These are phyloP conservation scores for Cyclospora cayetanensis DNA, from an alignment of 169 alveolate genomes.

Conservation along the genomic window DNA sequence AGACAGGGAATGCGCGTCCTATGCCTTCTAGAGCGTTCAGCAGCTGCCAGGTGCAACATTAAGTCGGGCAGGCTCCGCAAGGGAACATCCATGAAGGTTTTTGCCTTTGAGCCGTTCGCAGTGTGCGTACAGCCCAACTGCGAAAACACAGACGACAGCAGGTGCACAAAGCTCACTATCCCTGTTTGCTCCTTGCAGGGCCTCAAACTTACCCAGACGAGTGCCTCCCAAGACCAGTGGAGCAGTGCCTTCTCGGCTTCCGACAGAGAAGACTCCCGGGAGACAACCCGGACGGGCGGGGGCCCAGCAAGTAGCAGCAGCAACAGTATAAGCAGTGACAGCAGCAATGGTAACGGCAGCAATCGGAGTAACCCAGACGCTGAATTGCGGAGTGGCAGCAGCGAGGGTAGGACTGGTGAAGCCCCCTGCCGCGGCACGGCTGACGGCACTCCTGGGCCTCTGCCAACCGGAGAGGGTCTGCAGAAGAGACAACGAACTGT, in stretches of 20 bases:
- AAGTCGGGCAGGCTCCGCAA: not conserved
- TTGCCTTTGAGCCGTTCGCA: constrained; percentile 22
- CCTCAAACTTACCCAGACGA: not conserved
- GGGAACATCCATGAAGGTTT: not conserved
- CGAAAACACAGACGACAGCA: not conserved
- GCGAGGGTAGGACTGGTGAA: too few species aligned
- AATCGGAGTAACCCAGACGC: too few species aligned
- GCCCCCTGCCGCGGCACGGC: too few species aligned
- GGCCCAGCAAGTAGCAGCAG: not conserved
- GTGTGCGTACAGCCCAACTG: not conserved
- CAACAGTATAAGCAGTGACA: not conserved
- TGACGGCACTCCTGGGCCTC: too few species aligned
- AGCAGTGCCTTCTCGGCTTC: too few species aligned
- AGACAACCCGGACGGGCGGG: too few species aligned
- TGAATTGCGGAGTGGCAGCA: too few species aligned
- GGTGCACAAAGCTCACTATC: not conserved
- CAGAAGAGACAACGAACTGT: too few species aligned
- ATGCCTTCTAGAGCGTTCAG: constrained; percentile 23
- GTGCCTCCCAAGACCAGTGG: not conserved
- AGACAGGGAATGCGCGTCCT: constrained; percentile 22
- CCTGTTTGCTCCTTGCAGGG: constrained; percentile 44
- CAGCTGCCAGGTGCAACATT: not conserved
- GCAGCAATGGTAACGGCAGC: too few species aligned
- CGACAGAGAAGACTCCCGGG: too few species aligned
- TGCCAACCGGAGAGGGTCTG: too few species aligned